Conservation (phyloP, 2,329 filamentous ascomycete species). For the Monilinia fructicola region DNA sequence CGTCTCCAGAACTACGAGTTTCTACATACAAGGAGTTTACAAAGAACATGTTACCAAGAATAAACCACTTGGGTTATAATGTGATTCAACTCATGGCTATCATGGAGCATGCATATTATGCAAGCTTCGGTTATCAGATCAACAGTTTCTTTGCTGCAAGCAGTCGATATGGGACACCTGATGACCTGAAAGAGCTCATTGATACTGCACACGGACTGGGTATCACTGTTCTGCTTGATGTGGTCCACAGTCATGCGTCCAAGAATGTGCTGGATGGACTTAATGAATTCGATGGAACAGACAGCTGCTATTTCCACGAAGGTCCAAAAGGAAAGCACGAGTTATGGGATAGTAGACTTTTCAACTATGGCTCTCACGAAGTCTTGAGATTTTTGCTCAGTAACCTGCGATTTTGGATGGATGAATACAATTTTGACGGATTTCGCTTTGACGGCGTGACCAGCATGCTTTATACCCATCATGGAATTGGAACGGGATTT, state of each 20-base stretch:
- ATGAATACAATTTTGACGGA: conserved; percentile 93
- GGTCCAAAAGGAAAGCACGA: conserved; percentile 84
- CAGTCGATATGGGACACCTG: conserved; percentile 88
- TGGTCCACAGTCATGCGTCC: conserved; percentile 96
- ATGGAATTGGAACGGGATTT: conserved; percentile 97
- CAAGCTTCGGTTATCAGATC: conserved; percentile 97
- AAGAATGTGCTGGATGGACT: conserved; percentile 96
- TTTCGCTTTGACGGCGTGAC: conserved; percentile 98
- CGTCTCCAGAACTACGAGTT: conserved; percentile 82
- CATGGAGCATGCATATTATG: conserved; percentile 99
- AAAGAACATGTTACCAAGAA: conserved; percentile 83
- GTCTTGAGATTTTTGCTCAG: conserved; percentile 94
- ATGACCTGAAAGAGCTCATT: conserved; percentile 94
- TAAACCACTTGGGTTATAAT: conserved; percentile 90
- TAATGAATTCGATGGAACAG: conserved; percentile 93
- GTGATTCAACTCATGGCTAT: conserved; percentile 98
- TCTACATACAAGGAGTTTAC: conserved; percentile 98
- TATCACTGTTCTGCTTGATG: conserved; percentile 86
- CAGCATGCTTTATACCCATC: conserved; percentile 94
- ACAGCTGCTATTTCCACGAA: conserved; percentile 93
- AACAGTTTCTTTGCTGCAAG: conserved; percentile 99
- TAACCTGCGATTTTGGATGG: conserved; percentile 98
- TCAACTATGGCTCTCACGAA: conserved; percentile 95
- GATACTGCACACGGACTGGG: conserved; percentile 92
- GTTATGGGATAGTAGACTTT: conserved; percentile 92